Evolutionary conservation across 2,329 filamentous ascomycete species (phyloP).

Genomic region (Cordyceps javanica): DNA sequence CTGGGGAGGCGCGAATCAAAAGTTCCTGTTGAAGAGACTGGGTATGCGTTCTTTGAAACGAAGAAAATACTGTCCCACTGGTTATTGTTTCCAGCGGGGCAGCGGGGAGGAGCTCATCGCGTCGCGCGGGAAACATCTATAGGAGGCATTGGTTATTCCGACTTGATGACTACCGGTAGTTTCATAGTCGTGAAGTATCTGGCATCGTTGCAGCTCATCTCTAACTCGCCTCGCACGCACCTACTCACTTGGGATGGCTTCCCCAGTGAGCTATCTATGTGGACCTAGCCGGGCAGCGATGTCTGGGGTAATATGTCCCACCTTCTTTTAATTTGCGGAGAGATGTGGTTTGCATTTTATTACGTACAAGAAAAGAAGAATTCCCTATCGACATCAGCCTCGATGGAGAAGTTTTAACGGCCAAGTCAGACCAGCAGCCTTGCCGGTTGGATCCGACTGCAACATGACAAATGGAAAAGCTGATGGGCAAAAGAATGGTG

Average conservation of each 20-base stretch:
- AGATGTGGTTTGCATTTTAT: neutral
- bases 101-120: too few species aligned
- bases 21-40: neutral
- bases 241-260: neutral
- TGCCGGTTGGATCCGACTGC: too few species aligned
- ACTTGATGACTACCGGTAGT: neutral
- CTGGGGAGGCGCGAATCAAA: conserved; percentile 1
- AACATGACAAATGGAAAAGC: too few species aligned
- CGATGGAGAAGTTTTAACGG: neutral
- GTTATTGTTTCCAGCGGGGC: neutral
- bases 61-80: neutral
- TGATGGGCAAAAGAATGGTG: too few species aligned
- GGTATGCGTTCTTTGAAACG: neutral
- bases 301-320: neutral
- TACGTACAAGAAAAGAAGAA: neutral
- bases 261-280: neutral
- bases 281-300: neutral
- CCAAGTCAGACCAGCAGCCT: too few species aligned
- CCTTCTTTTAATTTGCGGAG: neutral
- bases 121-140: neutral
- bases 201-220: neutral
- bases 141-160: neutral
- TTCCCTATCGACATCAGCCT: neutral
- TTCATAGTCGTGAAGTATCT: neutral
- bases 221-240: neutral